Base-by-base conservation (phyloP, 192 early-diverging fungal genomes). In the Mortierella claussenii region DNA sequence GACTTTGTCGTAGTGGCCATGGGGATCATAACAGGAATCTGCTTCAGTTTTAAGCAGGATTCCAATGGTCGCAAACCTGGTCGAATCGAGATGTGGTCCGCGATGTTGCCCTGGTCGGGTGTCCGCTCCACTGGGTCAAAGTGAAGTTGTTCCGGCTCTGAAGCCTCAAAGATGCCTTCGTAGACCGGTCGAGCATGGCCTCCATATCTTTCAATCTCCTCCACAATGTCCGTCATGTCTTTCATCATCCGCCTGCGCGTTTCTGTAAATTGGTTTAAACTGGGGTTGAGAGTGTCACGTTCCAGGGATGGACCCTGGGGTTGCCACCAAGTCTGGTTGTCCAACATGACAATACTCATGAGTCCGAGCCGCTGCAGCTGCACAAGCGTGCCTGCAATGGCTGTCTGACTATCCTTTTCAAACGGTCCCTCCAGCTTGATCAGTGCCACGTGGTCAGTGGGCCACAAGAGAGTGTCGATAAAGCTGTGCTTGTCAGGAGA, bases 201-300 rank as follows among this genome's bases (percentile, higher is more conserved):
- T 23, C 92, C 92, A 34, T 85, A 85, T 9, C 65, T 69, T 57
- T 95, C 93, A 43, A 97, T 89, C 7, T 86, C 85, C 40, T 96
- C 89, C 0, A 87, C 84, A 4, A 93, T 46, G 7, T 83, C 80
- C 60, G 81, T 71, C 56, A 79, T 78, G 26, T 89, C 86, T 8
- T 81, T 73, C n/a, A 89, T 78, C 78, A 88, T 82, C 50, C 68
- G 55, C 15, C 60, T 31, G 27, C 54, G 65, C 2, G 71, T 61
- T 42, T 83, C 61, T 17, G 55, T 44, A 18, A 65, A 68, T 28
- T 60, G 43, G 30, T 69, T 63, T 13, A 33, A 31, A 31, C 43
- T 23, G 4, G 20, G 13, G 4, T 28, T 61, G 12, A 32, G 12
- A 0, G 60, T 28, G 17, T 26, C 46, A n/a, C n/a, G n/a, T 13